phyloP scores from a whole-genome alignment of 768 basidiomycete species.

The Mycena albidolilacea region DNA sequence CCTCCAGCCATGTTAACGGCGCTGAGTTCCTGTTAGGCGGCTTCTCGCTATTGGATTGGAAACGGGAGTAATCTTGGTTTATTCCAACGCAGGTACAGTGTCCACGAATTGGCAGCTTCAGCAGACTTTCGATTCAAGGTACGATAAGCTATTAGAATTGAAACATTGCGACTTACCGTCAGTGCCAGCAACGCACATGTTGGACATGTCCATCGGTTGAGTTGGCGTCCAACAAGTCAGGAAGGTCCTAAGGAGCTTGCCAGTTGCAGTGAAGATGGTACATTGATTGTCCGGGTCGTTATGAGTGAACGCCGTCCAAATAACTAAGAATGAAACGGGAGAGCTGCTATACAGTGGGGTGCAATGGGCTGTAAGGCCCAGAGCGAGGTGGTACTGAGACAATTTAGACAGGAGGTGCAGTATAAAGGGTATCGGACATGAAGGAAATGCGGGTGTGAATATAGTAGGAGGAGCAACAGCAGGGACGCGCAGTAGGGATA shows the following conservation, averaged over 20 bases:
- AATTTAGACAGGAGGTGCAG: constrained; percentile 65
- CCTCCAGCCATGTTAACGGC: not conserved
- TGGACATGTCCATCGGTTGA: constrained; percentile 82
- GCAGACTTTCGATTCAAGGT: constrained; percentile 67
- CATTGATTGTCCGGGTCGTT: constrained; percentile 74
- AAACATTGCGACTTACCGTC: constrained; percentile 19
- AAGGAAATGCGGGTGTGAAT: constrained; percentile 68
- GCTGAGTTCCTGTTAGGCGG: constrained; percentile 52
- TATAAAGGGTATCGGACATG: constrained; percentile 81
- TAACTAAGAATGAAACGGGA: constrained; percentile 55
- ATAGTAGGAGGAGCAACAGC: constrained; percentile 53
- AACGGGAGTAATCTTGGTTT: constrained; percentile 81
- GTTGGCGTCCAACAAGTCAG: constrained; percentile 75
- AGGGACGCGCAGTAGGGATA: constrained; percentile 82
- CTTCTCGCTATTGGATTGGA: constrained; percentile 89
- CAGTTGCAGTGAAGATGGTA: constrained; percentile 94
- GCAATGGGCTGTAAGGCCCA: constrained; percentile 59
- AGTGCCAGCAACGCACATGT: constrained; percentile 76
- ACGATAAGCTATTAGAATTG: constrained; percentile 38
- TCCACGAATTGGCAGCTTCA: constrained; percentile 63
- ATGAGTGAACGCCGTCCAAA: constrained; percentile 62
- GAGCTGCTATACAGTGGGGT: constrained; percentile 81
- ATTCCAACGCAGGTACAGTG: constrained; percentile 53
- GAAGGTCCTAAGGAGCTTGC: constrained; percentile 70
- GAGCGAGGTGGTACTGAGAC: constrained; percentile 73